These are phyloP conservation scores for Sinapis alba DNA, from an alignment of 441 rosid species.

Conservation along the genomic window DNA sequence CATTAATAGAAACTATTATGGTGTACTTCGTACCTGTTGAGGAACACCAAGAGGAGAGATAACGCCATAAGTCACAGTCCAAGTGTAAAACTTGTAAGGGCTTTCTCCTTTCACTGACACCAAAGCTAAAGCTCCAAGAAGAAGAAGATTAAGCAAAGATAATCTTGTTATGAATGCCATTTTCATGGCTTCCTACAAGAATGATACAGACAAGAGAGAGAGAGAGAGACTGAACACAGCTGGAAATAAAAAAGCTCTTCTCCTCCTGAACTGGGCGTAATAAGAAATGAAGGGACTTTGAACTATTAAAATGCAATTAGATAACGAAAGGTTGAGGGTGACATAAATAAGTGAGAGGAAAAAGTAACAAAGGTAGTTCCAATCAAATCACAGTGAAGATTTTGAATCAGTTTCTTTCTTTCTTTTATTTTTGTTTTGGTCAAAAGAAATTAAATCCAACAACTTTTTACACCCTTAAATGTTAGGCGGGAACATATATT, in stretches of 20 bases:
- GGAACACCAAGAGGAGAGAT: slow-evolving; percentile 70
- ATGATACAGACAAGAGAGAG: slow-evolving; percentile 9
- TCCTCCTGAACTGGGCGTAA: slow-evolving; percentile 8
- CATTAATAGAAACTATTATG: not conserved
- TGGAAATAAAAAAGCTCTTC: not conserved
- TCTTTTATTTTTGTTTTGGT: not conserved
- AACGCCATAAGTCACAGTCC: slow-evolving; percentile 78
- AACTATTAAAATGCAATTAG: slow-evolving; percentile 7
- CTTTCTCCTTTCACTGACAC: slow-evolving; percentile 58
- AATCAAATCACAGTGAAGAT: not conserved
- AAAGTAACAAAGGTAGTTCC: not conserved
- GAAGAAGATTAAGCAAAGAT: slow-evolving; percentile 39
- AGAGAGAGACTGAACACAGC: slow-evolving; percentile 7
- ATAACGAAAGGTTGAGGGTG: slow-evolving; percentile 26
- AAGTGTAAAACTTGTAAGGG: slow-evolving; percentile 67
- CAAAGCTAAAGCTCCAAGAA: slow-evolving; percentile 53
- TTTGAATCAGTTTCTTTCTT: not conserved
- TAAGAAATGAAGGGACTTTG: slow-evolving; percentile 12
- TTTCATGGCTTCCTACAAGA: slow-evolving; percentile 36
- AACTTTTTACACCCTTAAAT: not conserved
- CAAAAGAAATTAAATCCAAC: not conserved
- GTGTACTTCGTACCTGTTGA: slow-evolving; percentile 59
- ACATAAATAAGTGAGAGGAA: slow-evolving; percentile 31
- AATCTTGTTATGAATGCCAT: slow-evolving; percentile 40
- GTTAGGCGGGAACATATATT: not conserved